These are phyloP conservation scores for Corniculantispora saksenae DNA, from an alignment of 2,329 filamentous ascomycete genomes.

Conservation along the genomic window DNA sequence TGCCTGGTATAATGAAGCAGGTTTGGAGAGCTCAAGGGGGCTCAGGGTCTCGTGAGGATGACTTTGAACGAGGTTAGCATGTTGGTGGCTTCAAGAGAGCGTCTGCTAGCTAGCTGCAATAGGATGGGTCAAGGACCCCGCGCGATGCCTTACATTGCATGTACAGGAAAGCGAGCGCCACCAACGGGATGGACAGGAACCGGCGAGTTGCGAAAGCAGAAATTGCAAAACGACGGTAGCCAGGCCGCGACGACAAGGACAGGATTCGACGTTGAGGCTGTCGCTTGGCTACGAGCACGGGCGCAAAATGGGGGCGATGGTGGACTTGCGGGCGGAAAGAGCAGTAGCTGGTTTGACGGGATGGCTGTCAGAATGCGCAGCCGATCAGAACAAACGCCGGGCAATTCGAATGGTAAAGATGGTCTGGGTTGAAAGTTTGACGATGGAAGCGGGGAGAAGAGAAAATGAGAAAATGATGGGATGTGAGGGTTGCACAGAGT, in stretches of 20 bases:
- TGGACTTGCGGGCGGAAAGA: background rate
- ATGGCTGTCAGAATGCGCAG: background rate
- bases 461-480: background rate
- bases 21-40: constrained; percentile 14
- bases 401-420: background rate
- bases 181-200: background rate
- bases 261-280: background rate
- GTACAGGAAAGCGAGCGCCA: background rate
- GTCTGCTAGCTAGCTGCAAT: background rate
- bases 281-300: background rate
- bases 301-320: background rate
- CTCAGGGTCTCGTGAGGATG: constrained; percentile 4
- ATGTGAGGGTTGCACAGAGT: constrained; percentile 8
- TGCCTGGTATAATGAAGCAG: constrained; percentile 8
- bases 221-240: background rate
- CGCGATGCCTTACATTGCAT: background rate
- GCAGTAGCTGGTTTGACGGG: background rate
- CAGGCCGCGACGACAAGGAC: background rate
- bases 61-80: background rate
- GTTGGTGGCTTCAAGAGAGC: background rate
- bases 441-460: constrained; percentile 1
- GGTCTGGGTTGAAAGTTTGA: background rate
- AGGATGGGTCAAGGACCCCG: background rate
- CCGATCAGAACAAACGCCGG: background rate
- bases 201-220: background rate